Conservation (phyloP, 257 asterid genomes). For the Capsicum baccatum region DNA sequence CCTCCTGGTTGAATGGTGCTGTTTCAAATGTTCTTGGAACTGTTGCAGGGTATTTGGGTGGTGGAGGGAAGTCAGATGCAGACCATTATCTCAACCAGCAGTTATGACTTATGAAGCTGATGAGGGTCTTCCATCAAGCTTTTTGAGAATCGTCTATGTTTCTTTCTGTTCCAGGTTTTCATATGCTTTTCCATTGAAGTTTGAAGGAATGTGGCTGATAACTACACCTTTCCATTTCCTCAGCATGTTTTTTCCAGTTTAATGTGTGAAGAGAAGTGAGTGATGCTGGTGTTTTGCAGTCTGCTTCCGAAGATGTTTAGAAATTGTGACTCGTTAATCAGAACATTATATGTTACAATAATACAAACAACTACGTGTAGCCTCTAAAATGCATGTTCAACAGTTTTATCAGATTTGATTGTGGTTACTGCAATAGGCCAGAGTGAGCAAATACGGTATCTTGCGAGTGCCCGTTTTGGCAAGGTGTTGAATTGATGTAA, state of each 20-base stretch:
- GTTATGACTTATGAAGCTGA: slow-evolving; percentile 43
- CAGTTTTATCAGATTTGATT: background rate
- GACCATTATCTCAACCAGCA: slow-evolving; percentile 73
- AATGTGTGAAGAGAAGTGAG: too few species aligned
- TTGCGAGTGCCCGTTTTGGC: background rate
- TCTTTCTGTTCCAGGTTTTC: background rate
- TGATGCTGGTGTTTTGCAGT: background rate
- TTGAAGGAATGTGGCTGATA: background rate
- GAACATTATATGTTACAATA: background rate
- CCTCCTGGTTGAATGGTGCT: slow-evolving; percentile 67
- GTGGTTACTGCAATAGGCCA: background rate
- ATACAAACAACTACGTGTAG: background rate
- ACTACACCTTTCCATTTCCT: too few species aligned
- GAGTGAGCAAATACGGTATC: background rate
- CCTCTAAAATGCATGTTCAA: background rate
- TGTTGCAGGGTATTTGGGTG: slow-evolving; percentile 64
- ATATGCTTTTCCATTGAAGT: background rate
- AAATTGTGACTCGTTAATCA: background rate
- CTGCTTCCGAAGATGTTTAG: background rate
- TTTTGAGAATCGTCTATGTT: background rate
- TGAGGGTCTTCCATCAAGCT: background rate
- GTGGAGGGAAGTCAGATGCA: slow-evolving; percentile 43
- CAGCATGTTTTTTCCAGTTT: too few species aligned
- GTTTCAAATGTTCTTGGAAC: slow-evolving; percentile 61
- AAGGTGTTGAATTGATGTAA: background rate